Conservation (phyloP, 2,329 filamentous ascomycete species). For the Cercospora canescens region DNA sequence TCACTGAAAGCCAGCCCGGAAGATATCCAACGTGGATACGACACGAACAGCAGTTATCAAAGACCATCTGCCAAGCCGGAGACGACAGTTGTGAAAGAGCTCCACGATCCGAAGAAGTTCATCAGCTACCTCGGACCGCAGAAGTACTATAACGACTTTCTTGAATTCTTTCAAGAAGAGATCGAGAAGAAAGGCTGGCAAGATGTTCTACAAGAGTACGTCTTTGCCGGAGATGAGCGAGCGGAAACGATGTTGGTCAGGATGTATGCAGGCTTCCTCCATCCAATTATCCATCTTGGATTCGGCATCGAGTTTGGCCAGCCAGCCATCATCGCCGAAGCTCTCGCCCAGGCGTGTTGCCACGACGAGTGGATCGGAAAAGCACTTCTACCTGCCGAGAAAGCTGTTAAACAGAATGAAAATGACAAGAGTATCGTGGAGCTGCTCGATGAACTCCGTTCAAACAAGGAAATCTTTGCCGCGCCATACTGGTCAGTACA, state of each 20-base stretch:
- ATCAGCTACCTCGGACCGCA: conserved; percentile 63
- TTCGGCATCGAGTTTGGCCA: conserved; percentile 83
- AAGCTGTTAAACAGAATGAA: conserved; percentile 40
- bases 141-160: conserved; percentile 68
- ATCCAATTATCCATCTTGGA: conserved; percentile 79
- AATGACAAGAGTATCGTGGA: conserved; percentile 50
- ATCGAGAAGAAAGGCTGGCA: conserved; percentile 66
- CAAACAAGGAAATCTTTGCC: conserved; percentile 56
- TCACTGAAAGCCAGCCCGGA: conserved; percentile 67
- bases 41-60: conserved; percentile 68
- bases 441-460: conserved; percentile 61
- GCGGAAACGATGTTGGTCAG: conserved; percentile 70
- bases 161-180: conserved; percentile 73
- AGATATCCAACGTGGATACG: conserved; percentile 64
- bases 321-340: conserved; percentile 78
- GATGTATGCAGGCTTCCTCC: conserved; percentile 69
- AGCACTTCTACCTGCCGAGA: conserved; percentile 58
- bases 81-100: conserved; percentile 52
- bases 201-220: conserved; percentile 61
- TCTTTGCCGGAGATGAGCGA: conserved; percentile 66
- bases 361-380: conserved; percentile 60
- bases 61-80: conserved; percentile 45
- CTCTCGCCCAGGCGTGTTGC: conserved; percentile 72
- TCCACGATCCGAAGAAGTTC: conserved; percentile 60
- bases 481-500: conserved; percentile 48